Percentiles rank a stretch among this genome's conserved stretches.
phyloP scores from a whole-genome alignment of 1,284 basidiomycete species.

The Lentinus polychrous region DNA sequence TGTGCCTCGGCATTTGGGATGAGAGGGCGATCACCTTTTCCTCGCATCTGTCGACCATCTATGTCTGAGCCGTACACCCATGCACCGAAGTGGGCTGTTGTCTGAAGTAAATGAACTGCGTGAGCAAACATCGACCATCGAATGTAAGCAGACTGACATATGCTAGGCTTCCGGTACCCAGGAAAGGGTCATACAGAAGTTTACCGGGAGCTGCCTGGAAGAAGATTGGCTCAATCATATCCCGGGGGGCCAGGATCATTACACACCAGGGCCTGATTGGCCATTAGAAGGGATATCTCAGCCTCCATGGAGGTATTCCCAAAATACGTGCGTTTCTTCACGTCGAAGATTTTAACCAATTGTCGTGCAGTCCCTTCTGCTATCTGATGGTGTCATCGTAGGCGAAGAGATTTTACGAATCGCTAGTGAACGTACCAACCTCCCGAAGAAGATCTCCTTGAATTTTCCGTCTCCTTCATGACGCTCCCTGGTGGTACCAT shows the following conservation, averaged over 20 bases:
- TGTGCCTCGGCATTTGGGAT: no score
- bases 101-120: conserved; percentile 32
- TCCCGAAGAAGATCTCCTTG: conserved; percentile 72
- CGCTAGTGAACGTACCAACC: conserved; percentile 59
- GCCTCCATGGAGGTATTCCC: conserved; percentile 99
- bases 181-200: conserved; percentile 93
- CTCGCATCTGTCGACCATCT: conserved; percentile 94
- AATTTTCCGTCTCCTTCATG: conserved; percentile 64
- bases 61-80: conserved; percentile 91
- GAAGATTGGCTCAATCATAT: neutral
- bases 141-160: conserved; percentile 47
- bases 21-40: conserved; percentile 53
- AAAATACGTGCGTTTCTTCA: conserved; percentile 88
- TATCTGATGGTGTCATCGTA: conserved; percentile 40
- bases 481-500: conserved; percentile 36
- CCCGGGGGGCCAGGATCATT: neutral
- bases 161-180: conserved; percentile 94
- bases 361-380: conserved; percentile 66
- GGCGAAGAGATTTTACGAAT: conserved; percentile 1
- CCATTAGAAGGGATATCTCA: conserved; percentile 92
- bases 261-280: conserved; percentile 83
- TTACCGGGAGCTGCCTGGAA: conserved; percentile 79
- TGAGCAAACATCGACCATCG: neutral
- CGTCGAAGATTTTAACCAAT: conserved; percentile 67
- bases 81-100: conserved; percentile 84